Evolutionary conservation across 2,329 filamentous ascomycete genomes (phyloP).

Genomic region (Talaromyces rugulosus): DNA sequence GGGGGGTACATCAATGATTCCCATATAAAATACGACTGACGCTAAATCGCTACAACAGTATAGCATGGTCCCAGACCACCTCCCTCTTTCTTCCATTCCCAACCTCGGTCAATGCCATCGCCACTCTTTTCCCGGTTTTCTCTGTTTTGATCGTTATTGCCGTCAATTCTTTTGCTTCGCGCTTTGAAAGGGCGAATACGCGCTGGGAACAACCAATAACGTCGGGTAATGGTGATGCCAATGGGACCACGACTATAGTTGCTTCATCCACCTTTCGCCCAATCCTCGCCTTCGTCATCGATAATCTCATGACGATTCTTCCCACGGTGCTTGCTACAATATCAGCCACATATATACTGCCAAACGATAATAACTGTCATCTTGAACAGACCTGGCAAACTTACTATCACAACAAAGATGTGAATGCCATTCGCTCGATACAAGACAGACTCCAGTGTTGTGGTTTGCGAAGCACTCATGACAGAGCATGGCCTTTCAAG

Average conservation of each 20-base stretch:
- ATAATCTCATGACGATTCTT: slow-evolving; percentile 18
- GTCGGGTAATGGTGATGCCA: neutral
- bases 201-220: neutral
- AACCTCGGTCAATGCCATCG: slow-evolving; percentile 19
- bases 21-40: neutral
- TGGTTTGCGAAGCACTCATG: slow-evolving; percentile 31
- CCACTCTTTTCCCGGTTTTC: slow-evolving; percentile 18
- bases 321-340: slow-evolving; percentile 26
- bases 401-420: slow-evolving; percentile 28
- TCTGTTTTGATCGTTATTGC: neutral
- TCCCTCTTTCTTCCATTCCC: slow-evolving; percentile 23
- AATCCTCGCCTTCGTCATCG: neutral
- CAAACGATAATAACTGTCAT: slow-evolving; percentile 22
- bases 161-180: slow-evolving; percentile 13
- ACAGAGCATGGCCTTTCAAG: slow-evolving; percentile 37
- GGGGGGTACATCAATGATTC: slow-evolving; percentile 17
- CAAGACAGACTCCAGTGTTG: slow-evolving; percentile 32
- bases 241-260: neutral
- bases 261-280: neutral
- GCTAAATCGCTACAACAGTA: slow-evolving; percentile 13
- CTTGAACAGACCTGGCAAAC: slow-evolving; percentile 29
- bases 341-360: slow-evolving; percentile 25
- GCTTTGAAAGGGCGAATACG: neutral
- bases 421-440: slow-evolving; percentile 27
- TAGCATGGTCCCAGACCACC: slow-evolving; percentile 25